Evolutionary conservation across 805 yeast genomes (phyloP).

Genomic region (Saccharomycopsis javanensis): DNA sequence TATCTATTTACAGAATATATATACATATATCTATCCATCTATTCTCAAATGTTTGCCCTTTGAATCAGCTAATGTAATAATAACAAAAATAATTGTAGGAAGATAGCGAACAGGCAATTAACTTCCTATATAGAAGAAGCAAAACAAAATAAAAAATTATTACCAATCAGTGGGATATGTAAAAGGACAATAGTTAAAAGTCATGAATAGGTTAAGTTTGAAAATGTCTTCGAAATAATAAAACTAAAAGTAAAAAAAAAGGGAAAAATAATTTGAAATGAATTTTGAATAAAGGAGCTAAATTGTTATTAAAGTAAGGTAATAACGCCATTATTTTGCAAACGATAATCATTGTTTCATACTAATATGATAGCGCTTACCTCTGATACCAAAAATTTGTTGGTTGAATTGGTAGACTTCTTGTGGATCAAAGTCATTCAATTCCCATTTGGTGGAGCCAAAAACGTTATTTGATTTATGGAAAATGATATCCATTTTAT

Average conservation of each 20-base stretch:
- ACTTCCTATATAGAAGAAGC: background rate
- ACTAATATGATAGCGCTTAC: constrained; percentile 86
- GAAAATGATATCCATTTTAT: constrained; percentile 75
- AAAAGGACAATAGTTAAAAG: background rate
- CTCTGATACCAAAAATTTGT: constrained; percentile 84
- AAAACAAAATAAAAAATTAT: background rate
- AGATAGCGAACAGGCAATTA: background rate
- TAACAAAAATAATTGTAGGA: background rate
- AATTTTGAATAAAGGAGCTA: too few relatives aligned
- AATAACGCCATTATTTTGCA: too few relatives aligned
- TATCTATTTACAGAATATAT: constrained; percentile 1
- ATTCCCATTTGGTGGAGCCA: constrained; percentile 87
- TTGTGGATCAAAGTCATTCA: constrained; percentile 85
- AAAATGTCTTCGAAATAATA: background rate
- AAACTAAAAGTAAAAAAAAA: too few relatives aligned
- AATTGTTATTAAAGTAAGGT: too few relatives aligned
- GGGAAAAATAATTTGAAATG: background rate
- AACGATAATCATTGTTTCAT: too few relatives aligned
- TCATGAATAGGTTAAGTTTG: background rate
- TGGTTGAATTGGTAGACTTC: constrained; percentile 91
- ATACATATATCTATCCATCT: background rate
- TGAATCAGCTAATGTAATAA: background rate
- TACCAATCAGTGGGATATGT: background rate
- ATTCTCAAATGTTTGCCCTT: background rate
- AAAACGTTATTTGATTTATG: constrained; percentile 64